A percentile compares a stretch with the other conserved stretches of the same genome.
Conservation (phyloP, 768 basidiomycete species). For the Crucibulum laeve region DNA sequence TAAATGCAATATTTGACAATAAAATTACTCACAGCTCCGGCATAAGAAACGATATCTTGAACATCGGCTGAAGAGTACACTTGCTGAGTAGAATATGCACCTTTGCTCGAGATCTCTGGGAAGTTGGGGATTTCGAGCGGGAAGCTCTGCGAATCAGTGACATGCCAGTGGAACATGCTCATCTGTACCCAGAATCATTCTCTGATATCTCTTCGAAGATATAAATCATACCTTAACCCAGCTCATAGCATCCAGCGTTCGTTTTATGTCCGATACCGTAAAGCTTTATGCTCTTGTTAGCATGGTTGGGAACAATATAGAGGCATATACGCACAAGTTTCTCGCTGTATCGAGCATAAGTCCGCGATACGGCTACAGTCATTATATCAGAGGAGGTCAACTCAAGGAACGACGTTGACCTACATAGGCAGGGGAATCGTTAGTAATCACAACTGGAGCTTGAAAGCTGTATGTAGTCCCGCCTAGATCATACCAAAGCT, state of each 20-base stretch:
- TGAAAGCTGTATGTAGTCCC: slow-evolving; percentile 47
- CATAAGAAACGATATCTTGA: slow-evolving; percentile 56
- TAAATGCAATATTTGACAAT: neutral
- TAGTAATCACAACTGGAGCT: slow-evolving; percentile 50
- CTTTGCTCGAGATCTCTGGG: slow-evolving; percentile 57
- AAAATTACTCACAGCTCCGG: slow-evolving; percentile 50
- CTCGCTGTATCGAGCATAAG: slow-evolving; percentile 80
- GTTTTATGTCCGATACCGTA: slow-evolving; percentile 57
- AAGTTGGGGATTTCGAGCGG: slow-evolving; percentile 59
- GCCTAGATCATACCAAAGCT: slow-evolving; percentile 56
- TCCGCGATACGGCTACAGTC: slow-evolving; percentile 61
- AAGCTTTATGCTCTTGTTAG: slow-evolving; percentile 33
- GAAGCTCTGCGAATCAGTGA: slow-evolving; percentile 77
- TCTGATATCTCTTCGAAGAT: slow-evolving; percentile 46
- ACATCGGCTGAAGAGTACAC: slow-evolving; percentile 55
- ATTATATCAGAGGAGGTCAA: neutral
- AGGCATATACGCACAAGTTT: slow-evolving; percentile 51
- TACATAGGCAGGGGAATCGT: slow-evolving; percentile 66
- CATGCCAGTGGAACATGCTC: slow-evolving; percentile 80
- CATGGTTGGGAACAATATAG: neutral
- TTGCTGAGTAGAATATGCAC: slow-evolving; percentile 59
- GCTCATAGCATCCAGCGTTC: slow-evolving; percentile 74
- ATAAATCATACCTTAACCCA: slow-evolving; percentile 51
- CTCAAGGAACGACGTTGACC: slow-evolving; percentile 14
- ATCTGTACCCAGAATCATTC: slow-evolving; percentile 54